Evolutionary conservation across 495 filamentous ascomycete species (phyloP).

Genomic region (Penicillium pulvis): DNA sequence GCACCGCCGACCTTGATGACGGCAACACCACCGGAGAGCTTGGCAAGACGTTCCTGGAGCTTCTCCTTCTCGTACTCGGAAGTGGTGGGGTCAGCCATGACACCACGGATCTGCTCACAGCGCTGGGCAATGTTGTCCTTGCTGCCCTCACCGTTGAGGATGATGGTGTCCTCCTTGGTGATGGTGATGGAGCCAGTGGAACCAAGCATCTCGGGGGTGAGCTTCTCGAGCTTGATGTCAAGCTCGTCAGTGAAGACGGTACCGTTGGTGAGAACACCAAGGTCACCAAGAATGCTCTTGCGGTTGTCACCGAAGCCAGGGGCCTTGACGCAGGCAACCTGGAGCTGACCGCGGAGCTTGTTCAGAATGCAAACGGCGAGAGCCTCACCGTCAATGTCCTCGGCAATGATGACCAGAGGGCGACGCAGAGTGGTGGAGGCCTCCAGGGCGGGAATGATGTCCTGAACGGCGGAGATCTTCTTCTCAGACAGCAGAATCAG

Average conservation of each 20-base stretch:
- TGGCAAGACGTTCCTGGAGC: conserved; percentile 98
- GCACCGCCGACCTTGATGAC: conserved; percentile 98
- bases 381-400: conserved; percentile 98
- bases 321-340: conserved; percentile 98
- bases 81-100: conserved; percentile 89
- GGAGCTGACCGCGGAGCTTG: conserved; percentile 98
- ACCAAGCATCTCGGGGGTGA: conserved; percentile 91
- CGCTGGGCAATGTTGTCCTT: conserved; percentile 93
- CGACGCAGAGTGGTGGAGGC: conserved; percentile 93
- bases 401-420: conserved; percentile 96
- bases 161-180: conserved; percentile 99
- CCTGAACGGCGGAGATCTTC: conserved; percentile 98
- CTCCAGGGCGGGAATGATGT: conserved; percentile 97
- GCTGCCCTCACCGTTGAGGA: conserved; percentile 95
- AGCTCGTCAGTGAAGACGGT: conserved; percentile 98
- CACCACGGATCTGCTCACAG: conserved; percentile 98
- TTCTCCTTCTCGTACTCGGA: conserved; percentile 99
- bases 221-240: conserved; percentile 98
- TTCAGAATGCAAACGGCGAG: conserved; percentile 98
- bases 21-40: conserved; percentile 98
- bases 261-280: conserved; percentile 93
- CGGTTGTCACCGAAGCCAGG: conserved; percentile 99
- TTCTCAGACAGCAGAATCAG: conserved; percentile 97
- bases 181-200: conserved; percentile 98
- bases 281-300: conserved; percentile 97